A percentile compares a stretch with the other conserved stretches of the same genome.
Conservation (phyloP, 441 rosid species). For the Syzygium malaccense region DNA sequence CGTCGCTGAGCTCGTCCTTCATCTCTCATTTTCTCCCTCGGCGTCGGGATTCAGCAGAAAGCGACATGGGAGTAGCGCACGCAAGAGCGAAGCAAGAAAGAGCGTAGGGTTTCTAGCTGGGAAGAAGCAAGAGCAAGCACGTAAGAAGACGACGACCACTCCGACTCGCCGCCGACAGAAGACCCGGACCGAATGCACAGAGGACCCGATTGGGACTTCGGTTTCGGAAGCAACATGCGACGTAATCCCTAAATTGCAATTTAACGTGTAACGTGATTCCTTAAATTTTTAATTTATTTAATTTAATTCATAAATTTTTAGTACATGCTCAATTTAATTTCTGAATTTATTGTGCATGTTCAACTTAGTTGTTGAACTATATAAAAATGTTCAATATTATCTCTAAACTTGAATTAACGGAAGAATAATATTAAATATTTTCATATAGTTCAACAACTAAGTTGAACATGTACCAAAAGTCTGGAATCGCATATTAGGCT, state of each 20-base stretch:
- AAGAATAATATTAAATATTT: no score
- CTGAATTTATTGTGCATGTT: no score
- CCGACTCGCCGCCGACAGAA: background rate
- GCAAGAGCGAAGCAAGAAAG: background rate
- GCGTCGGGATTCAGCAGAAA: background rate
- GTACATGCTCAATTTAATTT: no score
- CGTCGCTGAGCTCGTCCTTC: constrained; percentile 40
- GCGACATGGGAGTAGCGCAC: background rate
- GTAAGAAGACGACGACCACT: background rate
- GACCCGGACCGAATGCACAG: background rate
- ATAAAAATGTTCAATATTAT: no score
- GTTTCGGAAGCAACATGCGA: background rate
- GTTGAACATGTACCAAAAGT: no score
- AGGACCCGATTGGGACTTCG: background rate
- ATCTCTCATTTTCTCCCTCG: constrained; percentile 20
- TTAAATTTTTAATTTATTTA: no score
- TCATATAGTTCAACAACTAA: no score
- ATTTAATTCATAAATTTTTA: fast-evolving
- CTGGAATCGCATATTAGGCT: no score
- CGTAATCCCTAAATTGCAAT: no score
- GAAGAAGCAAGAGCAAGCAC: background rate
- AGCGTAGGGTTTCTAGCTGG: background rate
- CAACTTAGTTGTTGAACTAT: no score
- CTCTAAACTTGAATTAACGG: no score
- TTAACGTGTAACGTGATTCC: no score